Conservation (phyloP, 352 stramenopile species). For the Globisporangium paroecandrum region DNA sequence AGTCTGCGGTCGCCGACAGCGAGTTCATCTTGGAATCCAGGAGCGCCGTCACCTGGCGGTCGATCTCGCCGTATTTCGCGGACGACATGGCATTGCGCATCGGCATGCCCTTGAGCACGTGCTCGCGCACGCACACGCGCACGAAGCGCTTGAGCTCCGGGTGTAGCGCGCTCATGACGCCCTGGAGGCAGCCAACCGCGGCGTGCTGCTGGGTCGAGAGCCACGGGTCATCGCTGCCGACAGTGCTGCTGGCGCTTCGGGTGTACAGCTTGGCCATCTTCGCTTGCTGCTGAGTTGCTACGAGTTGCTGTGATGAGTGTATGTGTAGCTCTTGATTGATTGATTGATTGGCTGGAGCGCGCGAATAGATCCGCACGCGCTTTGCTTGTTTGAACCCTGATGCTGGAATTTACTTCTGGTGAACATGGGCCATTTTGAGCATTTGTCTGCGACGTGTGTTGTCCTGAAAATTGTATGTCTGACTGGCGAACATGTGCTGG, state of each 20-base stretch:
- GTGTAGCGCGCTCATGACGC: slow-evolving; percentile 13
- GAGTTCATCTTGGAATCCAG: slow-evolving; percentile 10
- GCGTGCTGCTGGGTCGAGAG: slow-evolving; percentile 3
- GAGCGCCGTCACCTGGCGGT: slow-evolving; percentile 6
- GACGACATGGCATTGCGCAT: slow-evolving; percentile 12
- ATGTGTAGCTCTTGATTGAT: neutral
- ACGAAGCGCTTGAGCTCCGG: slow-evolving; percentile 14
- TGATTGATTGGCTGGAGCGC: neutral
- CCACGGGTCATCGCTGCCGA: slow-evolving; percentile 6
- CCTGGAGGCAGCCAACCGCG: slow-evolving; percentile 5
- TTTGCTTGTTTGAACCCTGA: neutral
- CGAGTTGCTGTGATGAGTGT: neutral
- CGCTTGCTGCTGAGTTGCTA: neutral
- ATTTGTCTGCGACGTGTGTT: neutral
- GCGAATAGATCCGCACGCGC: neutral
- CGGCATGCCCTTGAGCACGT: slow-evolving; percentile 11
- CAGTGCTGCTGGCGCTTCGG: slow-evolving; percentile 1
- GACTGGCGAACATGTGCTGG: neutral
- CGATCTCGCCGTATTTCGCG: slow-evolving; percentile 9
- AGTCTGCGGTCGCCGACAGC: slow-evolving; percentile 4
- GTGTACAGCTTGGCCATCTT: slow-evolving; percentile 1
- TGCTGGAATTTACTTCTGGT: slow-evolving; percentile 5
- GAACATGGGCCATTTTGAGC: neutral
- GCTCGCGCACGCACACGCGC: slow-evolving; percentile 13
- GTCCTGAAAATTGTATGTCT: neutral